A percentile compares a stretch with the other conserved stretches of the same genome.
phyloP scores from a whole-genome alignment of 2,329 filamentous ascomycete genomes.

The Penicillium sp. region DNA sequence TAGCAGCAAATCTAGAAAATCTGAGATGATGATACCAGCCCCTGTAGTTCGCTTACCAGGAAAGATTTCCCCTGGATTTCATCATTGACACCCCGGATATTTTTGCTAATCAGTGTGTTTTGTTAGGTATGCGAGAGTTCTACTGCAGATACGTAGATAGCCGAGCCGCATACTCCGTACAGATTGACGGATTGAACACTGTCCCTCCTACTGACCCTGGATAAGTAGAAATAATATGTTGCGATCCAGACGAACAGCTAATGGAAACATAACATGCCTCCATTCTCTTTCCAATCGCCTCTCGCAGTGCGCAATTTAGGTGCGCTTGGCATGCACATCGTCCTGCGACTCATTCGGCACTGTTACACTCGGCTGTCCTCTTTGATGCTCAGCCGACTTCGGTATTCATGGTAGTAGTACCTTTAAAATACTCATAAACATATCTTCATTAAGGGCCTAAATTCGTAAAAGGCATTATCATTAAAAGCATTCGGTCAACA shows the following conservation, averaged over 20 bases:
- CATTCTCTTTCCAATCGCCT: not conserved
- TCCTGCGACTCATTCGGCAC: not conserved
- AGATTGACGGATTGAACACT: not conserved
- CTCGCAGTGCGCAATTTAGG: not conserved
- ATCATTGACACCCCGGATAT: no score
- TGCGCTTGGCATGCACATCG: not conserved
- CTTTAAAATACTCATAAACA: not conserved
- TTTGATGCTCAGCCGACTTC: not conserved
- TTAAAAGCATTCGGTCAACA: not conserved
- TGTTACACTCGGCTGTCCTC: not conserved
- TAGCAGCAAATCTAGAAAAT: not conserved
- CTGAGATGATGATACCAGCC: not conserved
- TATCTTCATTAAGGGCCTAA: not conserved
- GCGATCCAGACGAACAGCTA: not conserved
- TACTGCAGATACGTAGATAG: no score
- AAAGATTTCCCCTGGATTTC: no score
- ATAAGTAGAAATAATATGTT: not conserved
- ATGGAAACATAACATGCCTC: no score
- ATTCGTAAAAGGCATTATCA: not conserved
- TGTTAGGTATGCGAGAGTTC: no score
- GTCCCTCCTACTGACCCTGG: not conserved
- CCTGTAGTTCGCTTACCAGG: not conserved
- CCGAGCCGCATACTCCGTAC: no score
- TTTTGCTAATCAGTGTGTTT: no score
- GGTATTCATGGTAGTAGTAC: not conserved